These are phyloP conservation scores for Fusarium sp. DNA, from an alignment of 2,329 filamentous ascomycete species.

Conservation along the genomic window DNA sequence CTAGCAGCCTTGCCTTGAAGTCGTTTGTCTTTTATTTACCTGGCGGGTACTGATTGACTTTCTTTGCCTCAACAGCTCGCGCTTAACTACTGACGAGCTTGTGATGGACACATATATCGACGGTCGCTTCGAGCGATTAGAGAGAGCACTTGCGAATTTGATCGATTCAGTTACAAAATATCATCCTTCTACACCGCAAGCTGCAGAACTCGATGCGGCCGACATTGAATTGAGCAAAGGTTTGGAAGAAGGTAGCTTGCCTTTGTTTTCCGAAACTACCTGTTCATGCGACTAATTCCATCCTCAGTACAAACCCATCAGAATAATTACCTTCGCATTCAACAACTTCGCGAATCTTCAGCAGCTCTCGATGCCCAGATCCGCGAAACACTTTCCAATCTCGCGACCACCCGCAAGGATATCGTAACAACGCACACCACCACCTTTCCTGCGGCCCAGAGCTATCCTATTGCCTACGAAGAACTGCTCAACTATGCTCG, in stretches of 20 bases:
- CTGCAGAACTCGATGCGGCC: constrained; percentile 78
- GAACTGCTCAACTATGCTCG: constrained; percentile 84
- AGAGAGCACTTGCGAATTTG: constrained; percentile 76
- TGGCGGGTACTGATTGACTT: not conserved
- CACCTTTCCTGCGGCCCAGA: constrained; percentile 65
- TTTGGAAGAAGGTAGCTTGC: constrained; percentile 71
- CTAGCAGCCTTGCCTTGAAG: constrained; percentile 26
- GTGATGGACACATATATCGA: constrained; percentile 75
- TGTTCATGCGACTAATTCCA: constrained; percentile 11
- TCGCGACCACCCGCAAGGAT: constrained; percentile 81
- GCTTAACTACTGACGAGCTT: not conserved
- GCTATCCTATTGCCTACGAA: constrained; percentile 74
- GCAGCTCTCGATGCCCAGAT: constrained; percentile 79
- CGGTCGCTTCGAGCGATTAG: constrained; percentile 74
- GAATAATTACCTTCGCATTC: constrained; percentile 78
- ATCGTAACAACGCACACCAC: constrained; percentile 75
- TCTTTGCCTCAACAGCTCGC: not conserved
- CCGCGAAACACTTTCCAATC: constrained; percentile 76
- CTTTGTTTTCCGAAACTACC: not conserved
- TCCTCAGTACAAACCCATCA: constrained; percentile 79
- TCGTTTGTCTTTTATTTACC: constrained; percentile 24
- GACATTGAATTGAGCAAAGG: constrained; percentile 77
- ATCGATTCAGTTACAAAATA: constrained; percentile 88
- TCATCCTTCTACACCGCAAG: constrained; percentile 78
- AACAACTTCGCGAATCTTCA: constrained; percentile 76